Percentiles rank a stretch among this genome's conserved stretches.
These are phyloP conservation scores for Phytophthora aleatoria DNA, from an alignment of 352 stramenopile genomes.

Conservation along the genomic window DNA sequence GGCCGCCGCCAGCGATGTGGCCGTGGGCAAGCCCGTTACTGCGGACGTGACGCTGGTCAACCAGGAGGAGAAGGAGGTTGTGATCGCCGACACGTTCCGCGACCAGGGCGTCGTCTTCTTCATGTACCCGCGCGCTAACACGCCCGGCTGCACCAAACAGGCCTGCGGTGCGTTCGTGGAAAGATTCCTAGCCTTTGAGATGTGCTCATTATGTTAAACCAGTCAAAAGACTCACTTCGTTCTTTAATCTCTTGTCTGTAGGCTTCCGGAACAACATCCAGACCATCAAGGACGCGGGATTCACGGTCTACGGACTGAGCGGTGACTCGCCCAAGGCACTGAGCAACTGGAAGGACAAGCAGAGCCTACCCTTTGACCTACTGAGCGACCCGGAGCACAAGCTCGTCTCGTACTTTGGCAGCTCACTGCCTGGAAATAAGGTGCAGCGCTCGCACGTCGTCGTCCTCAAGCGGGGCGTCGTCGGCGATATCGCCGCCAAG, in stretches of 20 bases:
- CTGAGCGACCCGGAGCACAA: conserved; percentile 83
- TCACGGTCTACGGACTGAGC: conserved; percentile 80
- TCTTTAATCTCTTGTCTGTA: conserved; percentile 21
- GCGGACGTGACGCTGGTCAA: conserved; percentile 77
- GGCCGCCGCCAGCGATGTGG: conserved; percentile 50
- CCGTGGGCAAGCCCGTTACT: conserved; percentile 51
- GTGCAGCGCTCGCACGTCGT: conserved; percentile 87
- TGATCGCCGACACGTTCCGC: conserved; percentile 72
- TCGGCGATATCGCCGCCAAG: conserved; percentile 81
- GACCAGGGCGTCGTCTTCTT: conserved; percentile 87
- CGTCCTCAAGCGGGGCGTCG: conserved; percentile 76
- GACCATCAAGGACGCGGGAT: conserved; percentile 81
- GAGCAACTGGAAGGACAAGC: conserved; percentile 80
- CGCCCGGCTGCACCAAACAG: conserved; percentile 88
- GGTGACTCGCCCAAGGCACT: conserved; percentile 76
- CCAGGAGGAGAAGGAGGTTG: conserved; percentile 66
- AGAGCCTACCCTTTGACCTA: conserved; percentile 80
- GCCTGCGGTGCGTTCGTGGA: conserved; percentile 61
- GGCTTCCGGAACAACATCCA: conserved; percentile 88
- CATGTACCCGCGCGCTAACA: conserved; percentile 90
- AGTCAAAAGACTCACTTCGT: conserved; percentile 11
- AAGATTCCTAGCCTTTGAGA: conserved; percentile 9
- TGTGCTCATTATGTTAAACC: conserved; percentile 15
- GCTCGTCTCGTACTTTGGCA: conserved; percentile 89
- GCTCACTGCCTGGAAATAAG: conserved; percentile 76